These are phyloP conservation scores for Larix kaempferi DNA, from an alignment of 75 land plant genomes.

Conservation along the genomic window DNA sequence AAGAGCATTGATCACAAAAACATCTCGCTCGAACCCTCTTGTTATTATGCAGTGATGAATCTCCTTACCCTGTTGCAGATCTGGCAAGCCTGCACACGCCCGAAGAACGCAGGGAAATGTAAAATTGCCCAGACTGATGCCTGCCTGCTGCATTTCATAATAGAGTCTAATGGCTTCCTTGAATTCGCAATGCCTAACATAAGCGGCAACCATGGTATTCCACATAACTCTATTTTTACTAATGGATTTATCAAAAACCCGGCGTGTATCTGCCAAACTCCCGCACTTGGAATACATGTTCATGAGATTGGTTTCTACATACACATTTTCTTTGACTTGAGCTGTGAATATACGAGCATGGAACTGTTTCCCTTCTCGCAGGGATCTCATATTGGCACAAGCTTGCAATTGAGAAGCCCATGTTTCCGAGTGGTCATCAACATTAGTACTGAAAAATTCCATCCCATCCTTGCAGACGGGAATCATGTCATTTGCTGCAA, in stretches of 20 bases:
- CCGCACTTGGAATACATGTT: not conserved
- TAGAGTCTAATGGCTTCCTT: no score
- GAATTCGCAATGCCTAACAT: no score
- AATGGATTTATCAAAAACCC: no score
- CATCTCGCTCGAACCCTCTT: not conserved
- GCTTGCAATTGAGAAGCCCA: not conserved
- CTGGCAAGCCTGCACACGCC: not conserved
- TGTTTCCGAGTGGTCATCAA: not conserved
- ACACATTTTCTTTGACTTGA: not conserved
- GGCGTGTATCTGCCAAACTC: no score
- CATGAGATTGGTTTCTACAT: conserved; percentile 2
- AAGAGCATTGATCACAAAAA: not conserved
- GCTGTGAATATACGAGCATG: not conserved
- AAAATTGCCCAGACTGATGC: no score
- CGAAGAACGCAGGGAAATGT: not conserved
- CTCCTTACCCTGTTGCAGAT: not conserved
- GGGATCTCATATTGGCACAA: not conserved
- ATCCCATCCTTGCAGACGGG: not conserved
- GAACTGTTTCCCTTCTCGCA: no score
- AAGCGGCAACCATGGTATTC: no score
- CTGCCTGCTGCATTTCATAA: no score
- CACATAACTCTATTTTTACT: no score
- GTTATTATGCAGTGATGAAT: not conserved
- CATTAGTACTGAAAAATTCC: not conserved
- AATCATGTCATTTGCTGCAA: no score